A percentile compares a stretch with the other conserved stretches of the same genome.
These are phyloP conservation scores for Exobasidium cylindrosporum DNA, from an alignment of 1,284 basidiomycete genomes.

Conservation along the genomic window DNA sequence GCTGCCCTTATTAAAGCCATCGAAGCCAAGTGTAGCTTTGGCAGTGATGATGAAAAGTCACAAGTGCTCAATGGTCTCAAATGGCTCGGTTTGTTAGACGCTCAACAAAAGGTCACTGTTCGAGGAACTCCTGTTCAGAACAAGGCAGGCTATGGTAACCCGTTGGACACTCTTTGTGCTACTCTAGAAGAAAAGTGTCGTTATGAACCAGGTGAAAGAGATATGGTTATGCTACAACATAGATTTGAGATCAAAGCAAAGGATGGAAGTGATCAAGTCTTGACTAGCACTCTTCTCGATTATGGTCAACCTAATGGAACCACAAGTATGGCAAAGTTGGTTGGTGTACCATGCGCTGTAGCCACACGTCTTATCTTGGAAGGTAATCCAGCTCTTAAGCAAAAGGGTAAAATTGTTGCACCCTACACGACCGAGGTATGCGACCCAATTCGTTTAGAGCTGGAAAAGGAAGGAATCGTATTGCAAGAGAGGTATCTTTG, in stretches of 20 bases:
- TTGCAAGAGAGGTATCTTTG: constrained; percentile 52
- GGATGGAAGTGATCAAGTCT: constrained; percentile 69
- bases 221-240: constrained; percentile 96
- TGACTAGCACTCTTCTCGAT: constrained; percentile 87
- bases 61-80: constrained; percentile 60
- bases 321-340: constrained; percentile 91
- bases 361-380: constrained; percentile 71
- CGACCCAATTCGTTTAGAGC: constrained; percentile 51
- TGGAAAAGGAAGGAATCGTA: constrained; percentile 53
- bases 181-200: constrained; percentile 86
- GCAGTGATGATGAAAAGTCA: constrained; percentile 36
- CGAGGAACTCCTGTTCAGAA: constrained; percentile 57
- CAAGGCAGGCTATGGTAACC: constrained; percentile 70
- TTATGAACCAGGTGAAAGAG: constrained; percentile 85
- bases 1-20: constrained; percentile 36
- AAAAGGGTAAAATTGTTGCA: constrained; percentile 72
- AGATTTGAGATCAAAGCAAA: constrained; percentile 59
- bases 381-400: constrained; percentile 63
- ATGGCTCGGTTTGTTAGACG: constrained; percentile 85
- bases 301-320: constrained; percentile 77
- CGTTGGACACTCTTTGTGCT: constrained; percentile 91
- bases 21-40: constrained; percentile 36
- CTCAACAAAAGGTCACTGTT: constrained; percentile 60
- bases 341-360: constrained; percentile 91
- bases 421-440: constrained; percentile 75